These are phyloP conservation scores for Erodium maritimum DNA, from an alignment of 345 rosid species.

Conservation along the genomic window DNA sequence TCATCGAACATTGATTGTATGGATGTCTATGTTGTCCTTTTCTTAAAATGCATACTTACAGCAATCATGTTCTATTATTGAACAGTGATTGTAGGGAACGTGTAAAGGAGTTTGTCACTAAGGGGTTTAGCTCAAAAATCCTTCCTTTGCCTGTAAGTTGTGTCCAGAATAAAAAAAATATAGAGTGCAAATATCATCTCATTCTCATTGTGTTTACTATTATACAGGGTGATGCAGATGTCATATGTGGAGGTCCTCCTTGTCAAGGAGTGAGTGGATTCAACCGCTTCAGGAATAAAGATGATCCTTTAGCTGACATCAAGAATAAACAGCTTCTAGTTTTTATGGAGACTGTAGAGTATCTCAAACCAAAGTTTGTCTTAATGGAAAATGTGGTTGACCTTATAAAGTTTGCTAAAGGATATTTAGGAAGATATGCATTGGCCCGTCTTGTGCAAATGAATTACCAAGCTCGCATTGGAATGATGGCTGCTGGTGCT, in stretches of 20 bases:
- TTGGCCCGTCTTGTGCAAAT: slow-evolving; percentile 52
- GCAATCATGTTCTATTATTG: background rate
- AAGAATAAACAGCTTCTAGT: slow-evolving; percentile 52
- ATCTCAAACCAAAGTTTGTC: slow-evolving; percentile 46
- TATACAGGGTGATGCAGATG: slow-evolving; percentile 49
- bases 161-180: too few relatives aligned
- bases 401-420: slow-evolving; percentile 40
- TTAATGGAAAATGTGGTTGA: slow-evolving; percentile 86
- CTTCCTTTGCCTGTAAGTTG: slow-evolving; percentile 56
- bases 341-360: slow-evolving; percentile 60
- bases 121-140: slow-evolving; percentile 30
- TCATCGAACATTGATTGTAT: too few relatives aligned
- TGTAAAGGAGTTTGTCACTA: slow-evolving; percentile 33
- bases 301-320: slow-evolving; percentile 40
- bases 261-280: slow-evolving; percentile 83
- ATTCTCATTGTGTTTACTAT: background rate
- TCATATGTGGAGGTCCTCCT: slow-evolving; percentile 79
- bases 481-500: slow-evolving; percentile 83
- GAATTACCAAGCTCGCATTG: slow-evolving; percentile 62
- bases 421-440: slow-evolving; percentile 57
- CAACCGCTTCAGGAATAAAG: slow-evolving; percentile 45
- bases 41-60: too few relatives aligned
- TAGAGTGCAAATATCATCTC: background rate
- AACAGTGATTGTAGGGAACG: slow-evolving; percentile 32
- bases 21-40: too few relatives aligned